Evolutionary conservation across 441 rosid species (phyloP), one percentile per base, ranked within the genome.

Genomic region (Macaranga tanarius): DNA sequence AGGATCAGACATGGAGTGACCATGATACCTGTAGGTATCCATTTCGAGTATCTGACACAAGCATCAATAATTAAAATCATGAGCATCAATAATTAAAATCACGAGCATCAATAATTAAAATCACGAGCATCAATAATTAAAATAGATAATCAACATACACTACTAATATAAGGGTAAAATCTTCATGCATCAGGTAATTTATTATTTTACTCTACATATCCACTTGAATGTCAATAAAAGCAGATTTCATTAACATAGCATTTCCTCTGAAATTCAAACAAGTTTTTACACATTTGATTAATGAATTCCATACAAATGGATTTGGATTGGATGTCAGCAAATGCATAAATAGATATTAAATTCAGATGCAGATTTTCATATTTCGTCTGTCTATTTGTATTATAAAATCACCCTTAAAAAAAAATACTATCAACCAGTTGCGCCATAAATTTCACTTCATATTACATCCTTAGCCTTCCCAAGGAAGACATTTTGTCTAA

Each of bases 1-100:
- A 70, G 99, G 98, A 79, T 95, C 99, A 81, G 99, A 95, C 98
- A 95, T 95, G 45, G 99, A 95, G 84, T 92, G 99, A 66, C 99
- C 98, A 20, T 90, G 99, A 80, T 93, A 95, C 82, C 97, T 90
- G 75, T 95, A 95, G 38, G 99, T 95, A 82, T 95, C 99, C 98
- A 95, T 95, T 83, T 95, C 99, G 74, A 95, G 95, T 69, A 92
- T 92, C 97, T 95, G 84, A 78, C 67, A 23, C 19, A 73, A 58
- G 67, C 67, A 84, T 52, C 45, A 80, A 57, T 61, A 72, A 62
- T 16, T 69, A 44, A 31, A 31, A 15, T n/a, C n/a, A n/a, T n/a
- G n/a, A n/a, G n/a, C n/a, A n/a, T n/a, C n/a, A n/a, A n/a, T n/a
- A n/a, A n/a, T n/a, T n/a, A n/a, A n/a, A n/a, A n/a, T n/a, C 67